phyloP scores from a whole-genome alignment of 2,329 filamentous ascomycete species.

The Rhexocercosporidium sp. region DNA sequence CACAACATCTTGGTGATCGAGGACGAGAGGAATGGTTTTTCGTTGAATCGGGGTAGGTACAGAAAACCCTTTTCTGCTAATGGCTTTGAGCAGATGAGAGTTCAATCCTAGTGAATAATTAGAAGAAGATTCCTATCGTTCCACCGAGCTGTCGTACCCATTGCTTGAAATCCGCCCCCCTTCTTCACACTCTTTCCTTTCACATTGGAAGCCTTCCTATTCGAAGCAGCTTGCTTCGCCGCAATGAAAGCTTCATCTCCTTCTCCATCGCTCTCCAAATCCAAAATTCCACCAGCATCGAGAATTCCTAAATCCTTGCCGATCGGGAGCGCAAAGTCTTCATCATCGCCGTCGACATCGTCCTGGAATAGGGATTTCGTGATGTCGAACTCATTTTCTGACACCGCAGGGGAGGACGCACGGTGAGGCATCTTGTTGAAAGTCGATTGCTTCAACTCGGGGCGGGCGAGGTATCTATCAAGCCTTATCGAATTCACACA shows the following conservation, averaged over 20 bases:
- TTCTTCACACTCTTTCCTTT: slow-evolving; percentile 91
- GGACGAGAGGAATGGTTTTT: slow-evolving; percentile 90
- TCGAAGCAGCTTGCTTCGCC: slow-evolving; percentile 82
- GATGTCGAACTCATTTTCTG: slow-evolving; percentile 93
- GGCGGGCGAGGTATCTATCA: neutral
- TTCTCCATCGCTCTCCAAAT: slow-evolving; percentile 62
- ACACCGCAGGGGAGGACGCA: slow-evolving; percentile 79
- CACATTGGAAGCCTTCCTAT: slow-evolving; percentile 81
- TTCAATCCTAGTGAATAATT: slow-evolving; percentile 67
- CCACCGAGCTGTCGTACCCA: slow-evolving; percentile 63
- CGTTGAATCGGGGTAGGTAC: slow-evolving; percentile 97
- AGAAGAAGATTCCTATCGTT: slow-evolving; percentile 16
- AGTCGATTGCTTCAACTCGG: slow-evolving; percentile 10
- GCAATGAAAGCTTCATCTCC: slow-evolving; percentile 92
- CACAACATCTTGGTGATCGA: slow-evolving; percentile 93
- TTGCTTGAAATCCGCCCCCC: slow-evolving; percentile 93
- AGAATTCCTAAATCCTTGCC: slow-evolving; percentile 53
- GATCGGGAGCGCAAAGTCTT: slow-evolving; percentile 43
- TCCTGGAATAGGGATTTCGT: slow-evolving; percentile 75
- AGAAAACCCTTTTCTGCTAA: slow-evolving; percentile 90
- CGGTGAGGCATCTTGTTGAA: slow-evolving; percentile 67
- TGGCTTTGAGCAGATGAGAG: slow-evolving; percentile 83
- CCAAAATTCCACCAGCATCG: slow-evolving; percentile 66
- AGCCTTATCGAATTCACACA: neutral
- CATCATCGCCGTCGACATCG: slow-evolving; percentile 56